Conservation (phyloP, 2,329 filamentous ascomycete genomes). For the Penicillium concentricum region DNA sequence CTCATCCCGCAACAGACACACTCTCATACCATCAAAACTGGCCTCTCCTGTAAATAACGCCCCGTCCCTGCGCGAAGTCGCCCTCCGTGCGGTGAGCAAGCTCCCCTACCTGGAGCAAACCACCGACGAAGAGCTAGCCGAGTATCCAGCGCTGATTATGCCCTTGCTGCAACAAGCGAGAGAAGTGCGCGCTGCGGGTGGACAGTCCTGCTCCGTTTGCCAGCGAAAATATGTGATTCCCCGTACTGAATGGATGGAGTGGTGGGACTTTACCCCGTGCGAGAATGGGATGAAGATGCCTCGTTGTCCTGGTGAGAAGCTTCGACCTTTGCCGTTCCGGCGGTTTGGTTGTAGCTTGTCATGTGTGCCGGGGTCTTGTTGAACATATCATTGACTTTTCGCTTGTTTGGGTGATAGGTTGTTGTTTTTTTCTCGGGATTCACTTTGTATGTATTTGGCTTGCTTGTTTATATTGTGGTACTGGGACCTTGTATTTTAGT, state of each 20-base stretch:
- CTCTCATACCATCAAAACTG: neutral
- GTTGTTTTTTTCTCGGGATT: neutral
- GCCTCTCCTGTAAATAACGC: constrained; percentile 18
- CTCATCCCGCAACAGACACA: constrained; percentile 3
- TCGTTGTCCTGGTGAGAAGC: constrained; percentile 28
- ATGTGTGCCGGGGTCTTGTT: constrained; percentile 30
- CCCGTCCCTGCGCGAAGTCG: constrained; percentile 45
- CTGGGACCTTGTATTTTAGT: neutral
- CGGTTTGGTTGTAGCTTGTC: constrained; percentile 43
- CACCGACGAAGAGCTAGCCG: constrained; percentile 34
- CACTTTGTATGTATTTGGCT: constrained; percentile 9
- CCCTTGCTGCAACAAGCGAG: constrained; percentile 37
- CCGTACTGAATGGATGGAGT: constrained; percentile 46
- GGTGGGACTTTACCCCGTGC: constrained; percentile 44
- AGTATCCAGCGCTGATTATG: constrained; percentile 35
- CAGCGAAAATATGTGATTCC: constrained; percentile 41
- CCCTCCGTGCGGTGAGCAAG: constrained; percentile 41
- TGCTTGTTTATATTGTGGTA: constrained; percentile 12
- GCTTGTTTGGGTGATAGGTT: neutral
- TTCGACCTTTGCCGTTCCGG: constrained; percentile 42
- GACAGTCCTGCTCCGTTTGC: constrained; percentile 43
- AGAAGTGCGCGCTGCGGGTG: constrained; percentile 38
- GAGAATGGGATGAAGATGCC: constrained; percentile 40
- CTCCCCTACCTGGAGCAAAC: constrained; percentile 39
- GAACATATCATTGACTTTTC: neutral